Conservation (phyloP, 2,329 filamentous ascomycete species). For the Rhynchosporium agropyri region DNA sequence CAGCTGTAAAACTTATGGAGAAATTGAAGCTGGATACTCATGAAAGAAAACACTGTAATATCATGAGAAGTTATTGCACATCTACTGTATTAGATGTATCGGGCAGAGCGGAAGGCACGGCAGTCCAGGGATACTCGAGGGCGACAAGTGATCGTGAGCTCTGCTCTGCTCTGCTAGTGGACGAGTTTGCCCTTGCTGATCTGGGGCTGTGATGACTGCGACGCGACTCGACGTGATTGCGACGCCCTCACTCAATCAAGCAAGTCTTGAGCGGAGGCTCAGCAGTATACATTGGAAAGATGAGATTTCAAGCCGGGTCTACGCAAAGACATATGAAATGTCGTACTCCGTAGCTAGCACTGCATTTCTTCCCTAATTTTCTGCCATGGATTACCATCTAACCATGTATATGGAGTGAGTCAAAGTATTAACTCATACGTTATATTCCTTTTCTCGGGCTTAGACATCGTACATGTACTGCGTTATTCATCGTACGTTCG, state of each 20-base stretch:
- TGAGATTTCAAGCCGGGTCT: no score
- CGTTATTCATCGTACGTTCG: no score
- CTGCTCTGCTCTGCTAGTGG: constrained; percentile 13
- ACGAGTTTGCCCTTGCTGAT: constrained; percentile 6
- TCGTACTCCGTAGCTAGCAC: no score
- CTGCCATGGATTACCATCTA: no score
- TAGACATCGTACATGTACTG: no score
- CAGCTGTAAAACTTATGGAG: background rate
- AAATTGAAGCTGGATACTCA: constrained; percentile 4
- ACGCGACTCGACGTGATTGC: constrained; percentile 12
- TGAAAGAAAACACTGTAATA: background rate
- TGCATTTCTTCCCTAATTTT: no score
- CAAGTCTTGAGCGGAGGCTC: constrained; percentile 14
- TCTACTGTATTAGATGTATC: background rate
- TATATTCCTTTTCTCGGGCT: no score
- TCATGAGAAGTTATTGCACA: background rate
- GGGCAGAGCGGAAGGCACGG: background rate
- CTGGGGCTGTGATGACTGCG: constrained; percentile 22
- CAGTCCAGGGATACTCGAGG: background rate
- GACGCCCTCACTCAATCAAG: constrained; percentile 20
- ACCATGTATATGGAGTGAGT: no score
- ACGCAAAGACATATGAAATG: no score
- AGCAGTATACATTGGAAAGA: background rate
- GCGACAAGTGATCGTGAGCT: constrained; percentile 3
- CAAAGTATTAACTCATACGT: no score